These are phyloP conservation scores for Fusarium irregulare DNA, from an alignment of 2,329 filamentous ascomycete genomes.

Conservation along the genomic window DNA sequence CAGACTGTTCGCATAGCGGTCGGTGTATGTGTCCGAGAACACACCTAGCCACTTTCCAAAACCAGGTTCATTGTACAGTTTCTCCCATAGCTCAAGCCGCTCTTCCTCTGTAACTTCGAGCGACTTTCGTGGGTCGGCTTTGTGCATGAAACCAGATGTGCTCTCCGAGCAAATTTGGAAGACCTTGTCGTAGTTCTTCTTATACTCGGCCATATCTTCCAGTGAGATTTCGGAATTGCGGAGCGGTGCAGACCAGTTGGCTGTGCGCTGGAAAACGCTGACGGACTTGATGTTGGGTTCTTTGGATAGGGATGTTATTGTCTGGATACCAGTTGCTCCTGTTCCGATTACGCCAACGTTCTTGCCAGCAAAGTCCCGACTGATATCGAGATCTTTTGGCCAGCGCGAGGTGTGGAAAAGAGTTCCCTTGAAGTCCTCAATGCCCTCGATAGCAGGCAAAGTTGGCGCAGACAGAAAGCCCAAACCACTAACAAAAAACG, in stretches of 20 bases:
- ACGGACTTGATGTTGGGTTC: constrained; percentile 49
- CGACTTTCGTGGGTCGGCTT: constrained; percentile 28
- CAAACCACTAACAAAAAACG: constrained; percentile 31
- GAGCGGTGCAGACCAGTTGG: constrained; percentile 44
- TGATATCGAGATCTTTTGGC: constrained; percentile 15
- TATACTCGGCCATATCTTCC: constrained; percentile 20
- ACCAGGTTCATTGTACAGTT: constrained; percentile 19
- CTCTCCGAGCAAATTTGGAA: constrained; percentile 23
- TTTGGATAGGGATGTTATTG: constrained; percentile 29
- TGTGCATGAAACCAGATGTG: constrained; percentile 30
- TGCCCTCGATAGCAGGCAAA: constrained; percentile 16
- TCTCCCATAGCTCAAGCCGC: constrained; percentile 23
- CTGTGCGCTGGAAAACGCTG: constrained; percentile 47
- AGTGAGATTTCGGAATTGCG: constrained; percentile 29
- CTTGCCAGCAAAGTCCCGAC: constrained; percentile 20
- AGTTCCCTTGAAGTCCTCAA: constrained; percentile 25
- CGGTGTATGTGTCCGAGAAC: constrained; percentile 33
- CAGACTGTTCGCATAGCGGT: constrained; percentile 24
- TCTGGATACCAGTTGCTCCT: constrained; percentile 36
- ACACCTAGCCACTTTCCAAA: constrained; percentile 34
- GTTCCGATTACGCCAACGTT: constrained; percentile 30
- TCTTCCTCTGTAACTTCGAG: constrained; percentile 21
- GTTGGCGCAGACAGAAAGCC: constrained; percentile 31
- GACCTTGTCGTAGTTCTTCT: constrained; percentile 25
- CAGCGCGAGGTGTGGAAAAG: constrained; percentile 32